Conservation (phyloP, 148 eudicot genomes). For the Cornus florida region DNA sequence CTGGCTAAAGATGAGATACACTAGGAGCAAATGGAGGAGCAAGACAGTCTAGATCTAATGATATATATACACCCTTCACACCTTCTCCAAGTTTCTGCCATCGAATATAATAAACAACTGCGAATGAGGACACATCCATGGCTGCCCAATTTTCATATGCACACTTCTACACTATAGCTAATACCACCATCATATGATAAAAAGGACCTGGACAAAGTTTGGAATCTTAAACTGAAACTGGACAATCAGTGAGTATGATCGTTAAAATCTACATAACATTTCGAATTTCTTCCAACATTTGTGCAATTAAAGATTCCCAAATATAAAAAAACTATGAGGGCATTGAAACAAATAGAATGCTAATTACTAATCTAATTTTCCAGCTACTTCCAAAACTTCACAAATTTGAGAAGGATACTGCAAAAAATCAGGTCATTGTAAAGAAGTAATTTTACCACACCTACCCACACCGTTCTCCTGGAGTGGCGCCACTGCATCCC, state of each 20-base stretch:
- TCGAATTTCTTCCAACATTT: background rate
- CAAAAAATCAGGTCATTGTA: background rate
- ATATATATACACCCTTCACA: conserved; percentile 87
- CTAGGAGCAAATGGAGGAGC: conserved; percentile 98
- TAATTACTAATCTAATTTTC: background rate
- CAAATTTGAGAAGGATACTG: background rate
- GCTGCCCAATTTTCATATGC: background rate
- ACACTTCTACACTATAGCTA: background rate
- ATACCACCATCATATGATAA: background rate
- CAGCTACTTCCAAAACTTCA: too few species aligned
- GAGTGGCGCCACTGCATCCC: too few species aligned
- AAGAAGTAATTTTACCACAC: too few species aligned
- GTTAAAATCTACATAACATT: background rate
- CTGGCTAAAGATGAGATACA: conserved; percentile 92
- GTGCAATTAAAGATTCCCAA: background rate
- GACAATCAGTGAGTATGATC: too few species aligned
- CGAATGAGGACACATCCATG: background rate
- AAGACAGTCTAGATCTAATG: conserved; percentile 83
- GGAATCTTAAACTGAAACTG: too few species aligned
- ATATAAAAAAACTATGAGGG: background rate
- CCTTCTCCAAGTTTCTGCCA: conserved; percentile 94
- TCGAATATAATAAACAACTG: background rate
- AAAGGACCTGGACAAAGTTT: too few species aligned
- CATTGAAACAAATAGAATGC: background rate
- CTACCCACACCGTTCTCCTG: too few species aligned